Evolutionary conservation across 768 basidiomycete species (phyloP).

Genomic region (Lanmaoa pseudosensibilis): DNA sequence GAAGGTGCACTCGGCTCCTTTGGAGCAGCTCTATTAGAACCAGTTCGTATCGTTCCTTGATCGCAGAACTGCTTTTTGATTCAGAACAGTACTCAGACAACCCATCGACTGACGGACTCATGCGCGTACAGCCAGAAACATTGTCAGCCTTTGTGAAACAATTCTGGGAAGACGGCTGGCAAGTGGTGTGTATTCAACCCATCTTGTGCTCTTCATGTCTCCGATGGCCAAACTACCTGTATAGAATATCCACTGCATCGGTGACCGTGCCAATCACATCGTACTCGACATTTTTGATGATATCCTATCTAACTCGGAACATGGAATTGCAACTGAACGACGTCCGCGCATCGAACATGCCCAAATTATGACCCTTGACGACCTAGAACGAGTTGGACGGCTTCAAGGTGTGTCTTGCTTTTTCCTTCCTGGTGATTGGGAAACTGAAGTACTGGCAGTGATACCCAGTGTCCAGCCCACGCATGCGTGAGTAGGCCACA

Average conservation of each 20-base stretch:
- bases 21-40: slow-evolving; percentile 85
- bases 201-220: not conserved
- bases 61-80: not conserved
- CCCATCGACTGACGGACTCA: slow-evolving; percentile 65
- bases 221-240: not conserved
- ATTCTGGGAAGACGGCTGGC: slow-evolving; percentile 77
- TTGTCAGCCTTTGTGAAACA: slow-evolving; percentile 54
- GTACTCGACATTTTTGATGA: slow-evolving; percentile 83
- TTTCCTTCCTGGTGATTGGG: not conserved
- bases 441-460: slow-evolving; percentile 44
- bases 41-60: slow-evolving; percentile 30
- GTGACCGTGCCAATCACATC: slow-evolving; percentile 83
- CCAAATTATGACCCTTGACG: slow-evolving; percentile 75
- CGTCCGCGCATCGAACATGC: slow-evolving; percentile 91
- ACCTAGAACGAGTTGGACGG: slow-evolving; percentile 65
- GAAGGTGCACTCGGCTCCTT: slow-evolving; percentile 86
- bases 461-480: slow-evolving; percentile 93
- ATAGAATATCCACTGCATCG: slow-evolving; percentile 87
- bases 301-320: slow-evolving; percentile 39
- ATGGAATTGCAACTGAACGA: slow-evolving; percentile 37
- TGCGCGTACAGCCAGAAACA: slow-evolving; percentile 56
- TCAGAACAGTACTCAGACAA: slow-evolving; percentile 66
- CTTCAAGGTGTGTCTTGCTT: slow-evolving; percentile 62
- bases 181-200: slow-evolving; percentile 59
- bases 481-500: slow-evolving; percentile 63